These are phyloP conservation scores for Fraxinus albicans DNA, from an alignment of 305 asterid genomes.

Conservation along the genomic window DNA sequence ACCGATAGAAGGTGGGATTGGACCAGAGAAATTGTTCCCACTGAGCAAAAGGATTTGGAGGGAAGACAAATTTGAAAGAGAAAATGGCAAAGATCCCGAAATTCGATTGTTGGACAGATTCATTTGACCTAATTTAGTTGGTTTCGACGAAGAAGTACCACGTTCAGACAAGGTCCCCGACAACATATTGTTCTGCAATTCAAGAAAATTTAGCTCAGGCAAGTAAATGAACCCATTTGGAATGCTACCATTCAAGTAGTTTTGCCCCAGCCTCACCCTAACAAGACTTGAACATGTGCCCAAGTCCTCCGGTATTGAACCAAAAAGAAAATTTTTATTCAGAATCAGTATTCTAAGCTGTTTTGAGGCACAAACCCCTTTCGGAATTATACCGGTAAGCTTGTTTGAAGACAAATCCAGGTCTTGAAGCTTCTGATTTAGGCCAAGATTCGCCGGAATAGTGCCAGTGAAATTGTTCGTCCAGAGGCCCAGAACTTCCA, in stretches of 20 bases:
- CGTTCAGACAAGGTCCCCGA: slow-evolving; percentile 71
- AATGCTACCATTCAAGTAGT: slow-evolving; percentile 81
- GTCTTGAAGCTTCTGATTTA: slow-evolving; percentile 50
- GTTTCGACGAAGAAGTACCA: slow-evolving; percentile 32
- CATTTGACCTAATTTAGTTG: slow-evolving; percentile 52
- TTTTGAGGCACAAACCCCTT: slow-evolving; percentile 54
- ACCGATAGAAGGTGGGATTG: slow-evolving; percentile 75
- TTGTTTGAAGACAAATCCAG: slow-evolving; percentile 90
- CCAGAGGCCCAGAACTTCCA: slow-evolving; percentile 74
- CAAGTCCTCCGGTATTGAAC: slow-evolving; percentile 71
- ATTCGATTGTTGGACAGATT: slow-evolving; percentile 82
- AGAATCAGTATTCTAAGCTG: slow-evolving; percentile 68
- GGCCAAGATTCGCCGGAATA: slow-evolving; percentile 67
- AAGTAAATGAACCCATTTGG: slow-evolving; percentile 76
- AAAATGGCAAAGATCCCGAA: slow-evolving; percentile 64
- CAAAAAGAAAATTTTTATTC: slow-evolving; percentile 69
- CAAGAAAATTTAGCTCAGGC: slow-evolving; percentile 76
- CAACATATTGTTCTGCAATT: slow-evolving; percentile 75
- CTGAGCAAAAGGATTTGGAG: slow-evolving; percentile 66
- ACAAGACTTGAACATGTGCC: slow-evolving; percentile 73
- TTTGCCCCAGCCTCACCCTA: slow-evolving; percentile 83
- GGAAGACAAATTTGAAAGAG: slow-evolving; percentile 65
- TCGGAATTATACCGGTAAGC: slow-evolving; percentile 88
- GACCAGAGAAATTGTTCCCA: slow-evolving; percentile 73
- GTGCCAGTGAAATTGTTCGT: slow-evolving; percentile 88